Conservation (phyloP, 345 rosid species). For the Syzygium jambos region DNA sequence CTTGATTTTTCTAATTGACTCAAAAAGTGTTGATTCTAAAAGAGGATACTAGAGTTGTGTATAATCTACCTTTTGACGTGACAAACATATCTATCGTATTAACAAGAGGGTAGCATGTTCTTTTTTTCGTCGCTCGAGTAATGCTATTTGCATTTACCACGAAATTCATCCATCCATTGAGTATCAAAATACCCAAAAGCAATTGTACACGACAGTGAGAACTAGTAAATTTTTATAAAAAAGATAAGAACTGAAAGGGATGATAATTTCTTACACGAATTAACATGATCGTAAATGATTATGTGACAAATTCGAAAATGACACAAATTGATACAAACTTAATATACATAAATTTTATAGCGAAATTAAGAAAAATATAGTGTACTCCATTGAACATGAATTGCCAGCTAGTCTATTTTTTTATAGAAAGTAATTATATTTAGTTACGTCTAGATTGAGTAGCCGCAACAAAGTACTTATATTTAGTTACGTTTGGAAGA, state of each 20-base stretch:
- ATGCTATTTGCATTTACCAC: too few relatives aligned
- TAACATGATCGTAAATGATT: accelerated
- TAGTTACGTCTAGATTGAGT: background rate
- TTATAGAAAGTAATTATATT: background rate
- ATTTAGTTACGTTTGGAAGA: background rate
- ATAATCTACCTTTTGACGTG: too few relatives aligned
- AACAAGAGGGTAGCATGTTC: too few relatives aligned
- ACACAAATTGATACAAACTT: accelerated
- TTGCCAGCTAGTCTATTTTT: background rate
- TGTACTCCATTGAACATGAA: background rate
- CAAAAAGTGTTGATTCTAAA: background rate
- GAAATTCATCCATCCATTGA: too few relatives aligned
- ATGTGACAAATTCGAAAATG: background rate
- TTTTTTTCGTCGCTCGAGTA: too few relatives aligned
- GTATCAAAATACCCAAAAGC: too few relatives aligned
- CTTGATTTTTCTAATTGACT: background rate
- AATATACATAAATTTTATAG: background rate
- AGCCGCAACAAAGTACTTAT: background rate
- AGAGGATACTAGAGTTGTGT: too few relatives aligned
- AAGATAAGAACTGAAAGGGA: accelerated
- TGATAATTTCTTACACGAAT: accelerated
- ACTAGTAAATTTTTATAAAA: background rate
- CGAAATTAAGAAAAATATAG: background rate
- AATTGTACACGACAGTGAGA: too few relatives aligned
- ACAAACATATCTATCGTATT: too few relatives aligned